Percentiles rank a stretch among this genome's conserved stretches.
These are phyloP conservation scores for Aspergillus leporis DNA, from an alignment of 495 filamentous ascomycete species.

Conservation along the genomic window DNA sequence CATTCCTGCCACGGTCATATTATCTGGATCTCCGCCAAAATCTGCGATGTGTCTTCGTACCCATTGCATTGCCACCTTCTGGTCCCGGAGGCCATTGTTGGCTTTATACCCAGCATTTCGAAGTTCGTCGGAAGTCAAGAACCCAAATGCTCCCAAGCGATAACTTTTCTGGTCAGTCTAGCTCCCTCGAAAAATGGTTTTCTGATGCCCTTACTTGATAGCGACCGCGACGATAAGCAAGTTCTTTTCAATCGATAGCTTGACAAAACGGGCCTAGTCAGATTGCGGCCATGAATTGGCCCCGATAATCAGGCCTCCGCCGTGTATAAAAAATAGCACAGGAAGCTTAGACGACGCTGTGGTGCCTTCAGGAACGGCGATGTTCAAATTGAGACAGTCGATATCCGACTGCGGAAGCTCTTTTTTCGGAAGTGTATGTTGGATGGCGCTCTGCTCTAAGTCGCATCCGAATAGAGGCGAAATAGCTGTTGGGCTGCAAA, in stretches of 20 bases:
- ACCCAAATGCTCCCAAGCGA: conserved; percentile 52
- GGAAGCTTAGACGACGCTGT: conserved; percentile 36
- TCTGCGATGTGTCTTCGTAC: conserved; percentile 35
- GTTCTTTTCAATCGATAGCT: conserved; percentile 39
- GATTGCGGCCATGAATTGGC: conserved; percentile 44
- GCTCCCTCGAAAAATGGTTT: not conserved
- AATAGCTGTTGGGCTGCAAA: conserved; percentile 27
- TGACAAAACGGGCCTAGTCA: conserved; percentile 37
- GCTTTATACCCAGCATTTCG: conserved; percentile 31
- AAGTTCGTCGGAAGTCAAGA: conserved; percentile 43
- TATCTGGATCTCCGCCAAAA: conserved; percentile 69
- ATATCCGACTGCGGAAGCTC: conserved; percentile 30
- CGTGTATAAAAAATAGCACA: conserved; percentile 48
- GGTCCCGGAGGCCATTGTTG: conserved; percentile 40
- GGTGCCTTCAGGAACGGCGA: conserved; percentile 36
- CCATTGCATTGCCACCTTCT: conserved; percentile 35
- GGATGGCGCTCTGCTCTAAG: conserved; percentile 28
- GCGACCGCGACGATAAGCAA: conserved; percentile 44
- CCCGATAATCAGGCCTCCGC: conserved; percentile 42
- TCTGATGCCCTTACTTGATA: conserved; percentile 36
- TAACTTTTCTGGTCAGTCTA: conserved; percentile 29
- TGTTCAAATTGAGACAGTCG: conserved; percentile 47
- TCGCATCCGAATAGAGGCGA: conserved; percentile 28
- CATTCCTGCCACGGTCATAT: conserved; percentile 65
- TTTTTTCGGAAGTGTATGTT: conserved; percentile 32